A percentile compares a stretch with the other conserved stretches of the same genome.
Evolutionary conservation across 2,329 filamentous ascomycete species (phyloP).

Genomic region (Phialophora tarda): DNA sequence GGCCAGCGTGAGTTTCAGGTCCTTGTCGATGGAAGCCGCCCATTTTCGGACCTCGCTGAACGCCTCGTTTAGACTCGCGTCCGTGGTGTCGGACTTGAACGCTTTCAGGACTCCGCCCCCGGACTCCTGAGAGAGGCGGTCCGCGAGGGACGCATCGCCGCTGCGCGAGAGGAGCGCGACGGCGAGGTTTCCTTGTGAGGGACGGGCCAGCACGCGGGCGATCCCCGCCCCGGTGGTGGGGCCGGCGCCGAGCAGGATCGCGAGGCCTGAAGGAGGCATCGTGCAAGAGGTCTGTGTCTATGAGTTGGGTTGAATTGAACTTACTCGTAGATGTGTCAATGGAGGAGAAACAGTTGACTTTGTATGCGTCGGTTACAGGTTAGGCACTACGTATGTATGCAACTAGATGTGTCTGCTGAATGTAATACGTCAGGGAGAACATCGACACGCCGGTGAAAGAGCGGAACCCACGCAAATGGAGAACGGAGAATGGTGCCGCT

Average conservation of each 20-base stretch:
- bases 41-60: constrained; percentile 55
- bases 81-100: constrained; percentile 60
- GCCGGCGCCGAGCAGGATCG: constrained; percentile 59
- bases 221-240: constrained; percentile 59
- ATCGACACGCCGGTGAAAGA: too few relatives aligned
- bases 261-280: constrained; percentile 57
- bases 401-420: too few relatives aligned
- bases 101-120: constrained; percentile 56
- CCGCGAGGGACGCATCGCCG: constrained; percentile 53
- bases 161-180: constrained; percentile 60
- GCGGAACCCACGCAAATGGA: too few relatives aligned
- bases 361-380: neutral
- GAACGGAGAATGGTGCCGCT: too few relatives aligned
- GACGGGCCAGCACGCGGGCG: constrained; percentile 59
- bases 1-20: constrained; percentile 58
- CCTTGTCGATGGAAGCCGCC: constrained; percentile 43
- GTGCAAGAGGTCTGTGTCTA: too few relatives aligned
- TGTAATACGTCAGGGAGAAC: too few relatives aligned
- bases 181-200: constrained; percentile 60
- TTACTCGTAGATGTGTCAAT: neutral
- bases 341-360: neutral
- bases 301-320: neutral
- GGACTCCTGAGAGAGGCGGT: constrained; percentile 54
- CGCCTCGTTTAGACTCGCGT: constrained; percentile 52
- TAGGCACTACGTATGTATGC: neutral